phyloP scores from a whole-genome alignment of 345 rosid species.

The Erysimum cheiranthoides region DNA sequence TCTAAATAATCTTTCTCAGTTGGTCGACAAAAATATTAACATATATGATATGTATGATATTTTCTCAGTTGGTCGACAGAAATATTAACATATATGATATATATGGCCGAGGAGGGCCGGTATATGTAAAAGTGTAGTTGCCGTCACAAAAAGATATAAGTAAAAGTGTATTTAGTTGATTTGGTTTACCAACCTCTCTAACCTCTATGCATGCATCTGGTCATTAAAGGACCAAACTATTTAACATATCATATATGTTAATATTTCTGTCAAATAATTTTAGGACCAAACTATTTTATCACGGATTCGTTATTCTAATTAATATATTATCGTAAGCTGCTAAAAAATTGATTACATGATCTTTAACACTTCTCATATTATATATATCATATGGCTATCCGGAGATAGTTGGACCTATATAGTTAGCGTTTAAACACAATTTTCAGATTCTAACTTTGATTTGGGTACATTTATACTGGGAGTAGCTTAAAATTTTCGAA shows the following conservation, averaged over 20 bases:
- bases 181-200: slow-evolving; percentile 29
- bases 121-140: background rate
- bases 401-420: background rate
- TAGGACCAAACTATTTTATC: background rate
- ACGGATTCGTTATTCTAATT: background rate
- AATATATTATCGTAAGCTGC: too few relatives aligned
- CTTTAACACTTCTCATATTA: background rate
- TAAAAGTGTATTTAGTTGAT: slow-evolving; percentile 7
- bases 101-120: background rate
- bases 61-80: slow-evolving; percentile 13
- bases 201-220: slow-evolving; percentile 16
- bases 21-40: slow-evolving; percentile 12
- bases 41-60: background rate
- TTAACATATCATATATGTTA: too few relatives aligned
- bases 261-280: too few relatives aligned
- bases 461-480: too few relatives aligned
- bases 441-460: too few relatives aligned
- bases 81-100: slow-evolving; percentile 4
- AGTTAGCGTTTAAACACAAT: too few relatives aligned
- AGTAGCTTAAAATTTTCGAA: too few relatives aligned
- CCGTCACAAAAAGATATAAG: background rate
- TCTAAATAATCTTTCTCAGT: background rate
- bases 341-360: background rate
- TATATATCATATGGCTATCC: background rate
- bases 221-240: background rate